phyloP scores from a whole-genome alignment of 495 filamentous ascomycete genomes.

The Penicillium pancosmium region DNA sequence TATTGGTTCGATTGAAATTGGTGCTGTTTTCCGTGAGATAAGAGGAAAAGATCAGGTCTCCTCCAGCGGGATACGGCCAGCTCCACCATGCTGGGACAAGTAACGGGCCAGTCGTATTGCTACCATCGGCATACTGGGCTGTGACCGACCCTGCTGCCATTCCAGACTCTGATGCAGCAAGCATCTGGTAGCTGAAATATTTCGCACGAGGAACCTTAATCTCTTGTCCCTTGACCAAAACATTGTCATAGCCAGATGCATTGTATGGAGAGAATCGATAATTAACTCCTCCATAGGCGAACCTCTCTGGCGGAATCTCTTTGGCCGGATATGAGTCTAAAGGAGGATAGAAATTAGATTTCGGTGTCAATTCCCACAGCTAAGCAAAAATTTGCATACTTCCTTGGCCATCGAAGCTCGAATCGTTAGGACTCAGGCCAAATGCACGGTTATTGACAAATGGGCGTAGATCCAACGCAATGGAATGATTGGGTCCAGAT shows the following conservation, averaged over 20 bases:
- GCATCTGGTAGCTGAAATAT: slow-evolving; percentile 53
- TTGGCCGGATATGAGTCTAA: slow-evolving; percentile 48
- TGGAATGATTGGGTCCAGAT: slow-evolving; percentile 11
- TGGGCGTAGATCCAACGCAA: slow-evolving; percentile 33
- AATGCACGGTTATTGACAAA: slow-evolving; percentile 50
- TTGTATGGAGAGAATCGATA: slow-evolving; percentile 53
- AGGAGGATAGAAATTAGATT: not conserved
- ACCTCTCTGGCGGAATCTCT: slow-evolving; percentile 41
- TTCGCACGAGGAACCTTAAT: slow-evolving; percentile 34
- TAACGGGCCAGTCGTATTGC: slow-evolving; percentile 40
- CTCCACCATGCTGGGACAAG: slow-evolving; percentile 50
- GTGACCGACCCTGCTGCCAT: slow-evolving; percentile 48
- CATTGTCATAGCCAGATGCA: slow-evolving; percentile 43
- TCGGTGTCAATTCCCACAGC: not conserved
- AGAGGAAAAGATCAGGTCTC: slow-evolving; percentile 52
- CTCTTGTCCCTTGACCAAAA: slow-evolving; percentile 45
- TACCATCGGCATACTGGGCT: slow-evolving; percentile 50
- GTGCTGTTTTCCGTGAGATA: slow-evolving; percentile 46
- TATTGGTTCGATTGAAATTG: slow-evolving; percentile 55
- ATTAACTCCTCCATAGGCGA: slow-evolving; percentile 44
- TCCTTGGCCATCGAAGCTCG: slow-evolving; percentile 42
- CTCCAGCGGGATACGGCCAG: slow-evolving; percentile 52
- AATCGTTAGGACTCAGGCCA: slow-evolving; percentile 43
- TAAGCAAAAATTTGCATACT: slow-evolving; percentile 16
- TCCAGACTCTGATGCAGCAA: slow-evolving; percentile 46